A percentile compares a stretch with the other conserved stretches of the same genome.
phyloP scores from a whole-genome alignment of 2,329 filamentous ascomycete genomes.

The Botrytis galanthina region DNA sequence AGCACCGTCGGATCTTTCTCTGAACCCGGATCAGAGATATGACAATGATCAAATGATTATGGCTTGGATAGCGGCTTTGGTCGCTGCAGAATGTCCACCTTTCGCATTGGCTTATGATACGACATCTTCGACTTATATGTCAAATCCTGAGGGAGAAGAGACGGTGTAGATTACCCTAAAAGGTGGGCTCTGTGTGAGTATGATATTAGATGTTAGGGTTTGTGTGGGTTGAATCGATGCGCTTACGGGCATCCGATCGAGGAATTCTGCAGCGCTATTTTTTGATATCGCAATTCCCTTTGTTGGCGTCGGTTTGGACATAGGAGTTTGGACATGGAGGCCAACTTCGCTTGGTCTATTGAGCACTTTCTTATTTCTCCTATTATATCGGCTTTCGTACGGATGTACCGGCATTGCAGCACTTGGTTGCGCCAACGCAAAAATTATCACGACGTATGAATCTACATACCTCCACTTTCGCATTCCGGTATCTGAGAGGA shows the following conservation, averaged over 20 bases:
- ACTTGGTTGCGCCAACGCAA: not conserved
- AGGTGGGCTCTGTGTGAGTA: not conserved
- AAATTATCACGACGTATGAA: not conserved
- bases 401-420: not conserved
- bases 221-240: not conserved
- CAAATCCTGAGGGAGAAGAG: not conserved
- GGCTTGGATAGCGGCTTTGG: conserved; percentile 14
- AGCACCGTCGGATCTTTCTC: conserved; percentile 13
- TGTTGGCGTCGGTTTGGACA: not conserved
- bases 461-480: not conserved
- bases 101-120: not conserved
- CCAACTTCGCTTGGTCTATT: not conserved
- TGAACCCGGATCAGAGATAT: conserved; percentile 3
- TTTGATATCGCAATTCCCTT: not conserved
- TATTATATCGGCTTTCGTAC: not conserved
- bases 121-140: not conserved
- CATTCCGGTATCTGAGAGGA: not conserved
- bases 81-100: conserved; percentile 5
- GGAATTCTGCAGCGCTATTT: not conserved
- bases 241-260: not conserved
- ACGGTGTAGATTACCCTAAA: not conserved
- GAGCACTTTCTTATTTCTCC: not conserved
- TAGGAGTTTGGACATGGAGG: not conserved
- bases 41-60: conserved; percentile 14
- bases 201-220: not conserved